phyloP scores from a whole-genome alignment of 2,329 filamentous ascomycete species.

The Fulvia fulva region DNA sequence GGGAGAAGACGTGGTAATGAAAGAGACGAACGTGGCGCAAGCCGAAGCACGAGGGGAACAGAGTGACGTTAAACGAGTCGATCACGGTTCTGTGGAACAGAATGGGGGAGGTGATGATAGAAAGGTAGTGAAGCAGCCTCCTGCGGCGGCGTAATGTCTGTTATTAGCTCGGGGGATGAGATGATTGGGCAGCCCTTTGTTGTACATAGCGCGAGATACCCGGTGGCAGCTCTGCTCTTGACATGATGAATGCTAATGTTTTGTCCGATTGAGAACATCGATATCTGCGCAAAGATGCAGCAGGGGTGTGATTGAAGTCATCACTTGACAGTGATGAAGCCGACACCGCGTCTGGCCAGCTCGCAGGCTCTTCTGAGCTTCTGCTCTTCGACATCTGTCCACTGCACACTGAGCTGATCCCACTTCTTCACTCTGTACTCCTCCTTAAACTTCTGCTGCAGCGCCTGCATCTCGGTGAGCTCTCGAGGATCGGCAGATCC shows the following conservation, averaged over 20 bases:
- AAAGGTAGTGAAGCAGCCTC: neutral
- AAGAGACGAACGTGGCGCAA: slow-evolving; percentile 12
- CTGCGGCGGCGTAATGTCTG: neutral
- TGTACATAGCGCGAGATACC: slow-evolving; percentile 8
- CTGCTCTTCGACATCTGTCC: slow-evolving; percentile 63
- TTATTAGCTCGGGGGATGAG: neutral
- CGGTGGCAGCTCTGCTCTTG: slow-evolving; percentile 1
- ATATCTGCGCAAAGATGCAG: neutral
- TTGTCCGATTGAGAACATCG: neutral
- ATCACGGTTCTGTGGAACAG: neutral
- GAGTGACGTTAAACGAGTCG: neutral
- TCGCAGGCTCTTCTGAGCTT: slow-evolving; percentile 54
- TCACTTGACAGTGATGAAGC: slow-evolving; percentile 58
- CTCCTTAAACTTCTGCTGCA: slow-evolving; percentile 53
- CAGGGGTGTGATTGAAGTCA: neutral
- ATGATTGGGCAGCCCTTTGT: neutral
- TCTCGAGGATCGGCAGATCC: slow-evolving; percentile 61
- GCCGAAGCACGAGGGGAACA: neutral
- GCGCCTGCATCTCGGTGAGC: slow-evolving; percentile 51
- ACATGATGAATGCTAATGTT: neutral
- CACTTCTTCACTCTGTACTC: slow-evolving; percentile 60
- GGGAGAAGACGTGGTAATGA: slow-evolving; percentile 16
- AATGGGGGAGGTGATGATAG: neutral
- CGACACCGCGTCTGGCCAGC: slow-evolving; percentile 55
- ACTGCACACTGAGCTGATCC: slow-evolving; percentile 60